Conservation (phyloP, 108 stramenopile genomes). For the Asterionellopsis glacialis region DNA sequence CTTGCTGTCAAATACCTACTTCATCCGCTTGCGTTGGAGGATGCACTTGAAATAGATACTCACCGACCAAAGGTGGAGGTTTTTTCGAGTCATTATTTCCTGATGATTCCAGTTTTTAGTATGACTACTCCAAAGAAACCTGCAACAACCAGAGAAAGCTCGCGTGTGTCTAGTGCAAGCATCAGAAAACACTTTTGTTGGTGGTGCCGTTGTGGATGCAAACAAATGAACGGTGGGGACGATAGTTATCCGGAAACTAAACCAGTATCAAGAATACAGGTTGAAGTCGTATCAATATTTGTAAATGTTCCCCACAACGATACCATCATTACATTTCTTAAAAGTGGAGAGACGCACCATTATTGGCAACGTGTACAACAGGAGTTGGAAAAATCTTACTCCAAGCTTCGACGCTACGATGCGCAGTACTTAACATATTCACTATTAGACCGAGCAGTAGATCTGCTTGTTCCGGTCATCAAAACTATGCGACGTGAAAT, state of each 20-base stretch:
- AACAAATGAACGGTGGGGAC: background rate
- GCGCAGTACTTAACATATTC: slow-evolving; percentile 30
- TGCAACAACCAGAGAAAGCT: background rate
- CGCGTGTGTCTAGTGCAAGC: no score
- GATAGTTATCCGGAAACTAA: background rate
- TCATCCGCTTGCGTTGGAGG: slow-evolving; percentile 37
- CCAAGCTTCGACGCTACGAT: slow-evolving; percentile 28
- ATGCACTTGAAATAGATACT: slow-evolving; percentile 17
- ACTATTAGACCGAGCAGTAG: slow-evolving; percentile 28
- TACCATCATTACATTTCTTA: slow-evolving; percentile 25
- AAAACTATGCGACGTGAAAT: slow-evolving; percentile 14
- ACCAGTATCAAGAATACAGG: slow-evolving; percentile 2
- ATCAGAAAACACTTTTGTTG: no score
- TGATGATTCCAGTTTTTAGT: slow-evolving; percentile 28
- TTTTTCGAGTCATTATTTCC: slow-evolving; percentile 24
- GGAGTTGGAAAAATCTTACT: slow-evolving; percentile 27
- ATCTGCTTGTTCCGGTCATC: slow-evolving; percentile 23
- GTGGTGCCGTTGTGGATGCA: background rate
- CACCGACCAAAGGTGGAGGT: slow-evolving; percentile 30
- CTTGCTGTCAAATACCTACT: slow-evolving; percentile 27
- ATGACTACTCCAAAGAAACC: background rate
- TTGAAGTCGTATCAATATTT: slow-evolving; percentile 16
- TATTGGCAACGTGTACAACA: slow-evolving; percentile 14
- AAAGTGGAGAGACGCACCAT: background rate
- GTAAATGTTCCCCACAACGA: slow-evolving; percentile 21